A percentile compares a stretch with the other conserved stretches of the same genome.
Evolutionary conservation across 139 green algal species (phyloP).

Genomic region (Tetradesmus lagerheimii): DNA sequence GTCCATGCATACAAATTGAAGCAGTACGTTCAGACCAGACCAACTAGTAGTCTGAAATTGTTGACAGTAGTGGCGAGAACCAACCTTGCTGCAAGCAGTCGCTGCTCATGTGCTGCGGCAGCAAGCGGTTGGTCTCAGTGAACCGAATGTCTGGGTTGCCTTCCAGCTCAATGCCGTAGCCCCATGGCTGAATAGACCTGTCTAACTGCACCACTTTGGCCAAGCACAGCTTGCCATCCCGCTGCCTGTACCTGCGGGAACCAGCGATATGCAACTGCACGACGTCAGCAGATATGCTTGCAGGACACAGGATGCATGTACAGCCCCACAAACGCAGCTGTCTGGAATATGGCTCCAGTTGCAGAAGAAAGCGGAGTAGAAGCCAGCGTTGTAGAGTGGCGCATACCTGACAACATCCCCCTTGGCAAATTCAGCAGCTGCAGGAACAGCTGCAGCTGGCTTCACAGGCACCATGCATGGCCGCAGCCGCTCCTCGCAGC

Average conservation of each 20-base stretch:
- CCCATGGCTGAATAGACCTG: constrained; percentile 17
- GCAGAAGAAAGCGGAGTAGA: neutral
- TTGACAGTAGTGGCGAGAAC: neutral
- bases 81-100: neutral
- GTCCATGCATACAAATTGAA: too few relatives aligned
- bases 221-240: neutral
- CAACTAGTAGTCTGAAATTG: too few relatives aligned
- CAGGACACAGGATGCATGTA: neutral
- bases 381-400: too few relatives aligned
- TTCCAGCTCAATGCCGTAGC: constrained; percentile 13
- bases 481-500: neutral
- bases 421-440: neutral
- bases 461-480: neutral
- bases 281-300: neutral
- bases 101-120: neutral
- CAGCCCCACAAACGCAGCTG: too few relatives aligned
- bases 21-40: too few relatives aligned
- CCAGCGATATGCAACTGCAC: neutral
- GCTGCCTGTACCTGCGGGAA: constrained; percentile 2
- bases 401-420: constrained; percentile 4
- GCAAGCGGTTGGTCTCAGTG: constrained; percentile 24
- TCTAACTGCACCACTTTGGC: constrained; percentile 30
- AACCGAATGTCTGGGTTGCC: constrained; percentile 4
- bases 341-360: neutral
- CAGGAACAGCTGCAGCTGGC: neutral